phyloP scores from a whole-genome alignment of 1,139 yeast species.

The Protomyces lactucae-debilis region DNA sequence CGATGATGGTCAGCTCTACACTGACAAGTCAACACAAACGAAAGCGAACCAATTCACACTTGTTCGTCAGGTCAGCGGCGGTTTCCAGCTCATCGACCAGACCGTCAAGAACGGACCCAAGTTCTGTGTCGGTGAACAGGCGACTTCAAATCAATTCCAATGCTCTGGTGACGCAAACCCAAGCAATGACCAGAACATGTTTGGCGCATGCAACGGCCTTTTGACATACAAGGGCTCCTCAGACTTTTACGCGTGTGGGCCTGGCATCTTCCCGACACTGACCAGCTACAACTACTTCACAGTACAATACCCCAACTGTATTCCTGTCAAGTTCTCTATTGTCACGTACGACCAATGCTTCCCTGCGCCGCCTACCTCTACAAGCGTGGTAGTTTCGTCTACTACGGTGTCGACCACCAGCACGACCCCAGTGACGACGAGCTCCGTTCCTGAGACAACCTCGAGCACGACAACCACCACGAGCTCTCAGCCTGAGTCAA shows the following conservation, averaged over 20 bases:
- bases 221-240: not conserved
- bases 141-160: not conserved
- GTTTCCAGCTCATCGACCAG: not conserved
- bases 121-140: not conserved
- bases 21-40: not conserved
- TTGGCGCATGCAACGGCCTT: not conserved
- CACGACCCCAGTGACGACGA: not conserved
- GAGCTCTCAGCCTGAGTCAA: not conserved
- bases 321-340: not conserved
- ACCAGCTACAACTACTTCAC: not conserved
- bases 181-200: not conserved
- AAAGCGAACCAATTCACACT: not conserved
- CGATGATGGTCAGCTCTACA: not conserved
- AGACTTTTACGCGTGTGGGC: not conserved
- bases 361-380: not conserved
- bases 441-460: not conserved
- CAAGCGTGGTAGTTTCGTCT: not conserved
- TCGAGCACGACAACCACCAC: not conserved
- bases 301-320: not conserved
- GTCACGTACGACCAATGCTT: not conserved
- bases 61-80: not conserved
- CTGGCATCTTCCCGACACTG: not conserved
- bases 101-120: not conserved
- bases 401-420: not conserved
- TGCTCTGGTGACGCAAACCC: not conserved